Evolutionary conservation across 805 yeast species (phyloP), one percentile per base, ranked within the genome.

Genomic region (Candida mattraensis): DNA sequence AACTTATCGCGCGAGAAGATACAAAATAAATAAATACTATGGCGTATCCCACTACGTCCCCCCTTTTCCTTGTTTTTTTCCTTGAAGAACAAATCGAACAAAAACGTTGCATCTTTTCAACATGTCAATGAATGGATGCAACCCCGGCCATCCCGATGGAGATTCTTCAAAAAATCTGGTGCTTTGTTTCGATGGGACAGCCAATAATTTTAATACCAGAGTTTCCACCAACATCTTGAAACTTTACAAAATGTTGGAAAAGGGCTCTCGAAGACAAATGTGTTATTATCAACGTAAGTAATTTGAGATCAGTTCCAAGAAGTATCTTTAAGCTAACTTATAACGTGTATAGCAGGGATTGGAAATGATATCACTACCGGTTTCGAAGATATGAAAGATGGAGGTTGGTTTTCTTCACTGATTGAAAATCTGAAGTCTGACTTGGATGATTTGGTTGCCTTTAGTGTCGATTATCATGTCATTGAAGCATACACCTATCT

Each of bases 131-230:
- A 20, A 37, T 18, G 39, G 35, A 13, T 25, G 31, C 16, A 11
- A 20, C 13, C 24, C 30, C 10, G 31, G 30, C 18, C 26, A 4
- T 11, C 12, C 15, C 10, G 17, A 6, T 6, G 13, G 14, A 5
- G 9, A 19, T 8, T 10, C 30, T n/a, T 30, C 48, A 24, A 73
- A 69, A 51, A 76, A 71, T 43, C 58, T 79, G 16, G 59, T 80
- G 1, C 52, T 79, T 9, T 79, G 85, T 49, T 69, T 80, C 33
- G 85, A 80, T 61, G 85, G 85, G 1, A 80, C 85, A 0, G 72
- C 66, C 19, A 76, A 70, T 46, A 72, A 73, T 42, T 78, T 79
- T 54, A 81, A 82, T 1, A 67, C 72, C 0, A 58, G 63, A 16
- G 78, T 81, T 0, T 70, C 69, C 37, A 68, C 83, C 1, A 79